Percentiles rank a stretch among this genome's conserved stretches.
phyloP scores from a whole-genome alignment of 2,329 filamentous ascomycete species.

The Xylariaceae sp. region DNA sequence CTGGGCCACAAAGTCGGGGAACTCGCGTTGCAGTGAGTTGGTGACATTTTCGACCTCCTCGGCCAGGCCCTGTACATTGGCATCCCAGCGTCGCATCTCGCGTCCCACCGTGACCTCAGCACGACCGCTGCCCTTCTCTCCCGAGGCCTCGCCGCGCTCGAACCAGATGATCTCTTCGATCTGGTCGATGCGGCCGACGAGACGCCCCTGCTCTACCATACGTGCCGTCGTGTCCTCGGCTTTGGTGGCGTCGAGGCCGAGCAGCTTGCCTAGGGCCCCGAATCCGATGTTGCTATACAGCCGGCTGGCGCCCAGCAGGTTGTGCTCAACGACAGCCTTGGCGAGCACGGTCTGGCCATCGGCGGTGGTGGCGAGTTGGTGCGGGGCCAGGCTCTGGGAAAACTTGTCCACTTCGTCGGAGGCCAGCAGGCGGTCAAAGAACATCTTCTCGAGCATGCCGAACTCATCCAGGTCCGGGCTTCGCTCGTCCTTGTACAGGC shows the following conservation, averaged over 20 bases:
- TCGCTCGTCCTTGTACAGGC: constrained; percentile 91
- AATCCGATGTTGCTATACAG: constrained; percentile 75
- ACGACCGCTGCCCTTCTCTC: constrained; percentile 63
- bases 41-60: constrained; percentile 89
- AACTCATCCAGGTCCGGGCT: constrained; percentile 72
- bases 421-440: constrained; percentile 78
- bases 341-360: constrained; percentile 92
- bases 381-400: constrained; percentile 71
- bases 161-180: constrained; percentile 87
- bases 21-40: constrained; percentile 73
- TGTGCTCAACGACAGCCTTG: constrained; percentile 93
- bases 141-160: constrained; percentile 66
- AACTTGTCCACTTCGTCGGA: constrained; percentile 84
- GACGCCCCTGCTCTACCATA: constrained; percentile 92
- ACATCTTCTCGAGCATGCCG: constrained; percentile 94
- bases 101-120: constrained; percentile 60
- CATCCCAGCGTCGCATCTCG: constrained; percentile 82
- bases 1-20: constrained; percentile 62
- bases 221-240: constrained; percentile 88
- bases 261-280: constrained; percentile 68
- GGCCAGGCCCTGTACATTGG: constrained; percentile 77
- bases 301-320: constrained; percentile 78
- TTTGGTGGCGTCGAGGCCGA: constrained; percentile 74
- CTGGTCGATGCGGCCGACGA: constrained; percentile 90
- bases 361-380: constrained; percentile 84